Evolutionary conservation across 106 monocot genomes (phyloP).

Genomic region (Acanthochlamys bracteata): DNA sequence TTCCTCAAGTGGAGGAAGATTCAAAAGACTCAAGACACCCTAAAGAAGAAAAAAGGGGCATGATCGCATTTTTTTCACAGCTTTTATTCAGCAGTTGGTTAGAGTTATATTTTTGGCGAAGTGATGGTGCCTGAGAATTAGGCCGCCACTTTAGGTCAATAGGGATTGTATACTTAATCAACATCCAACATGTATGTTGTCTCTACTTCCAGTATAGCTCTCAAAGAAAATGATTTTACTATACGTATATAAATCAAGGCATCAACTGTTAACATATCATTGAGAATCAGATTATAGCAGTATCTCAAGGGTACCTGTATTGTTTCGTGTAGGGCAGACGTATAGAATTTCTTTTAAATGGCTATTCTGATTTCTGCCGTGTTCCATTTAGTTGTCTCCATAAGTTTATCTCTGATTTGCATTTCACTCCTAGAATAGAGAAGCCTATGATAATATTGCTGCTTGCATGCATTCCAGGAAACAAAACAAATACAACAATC

Average conservation of each 20-base stretch:
- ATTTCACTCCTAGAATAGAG: too few species aligned
- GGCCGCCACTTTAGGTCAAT: neutral
- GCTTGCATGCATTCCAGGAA: too few species aligned
- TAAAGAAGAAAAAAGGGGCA: conserved; percentile 6
- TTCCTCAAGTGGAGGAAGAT: conserved; percentile 29
- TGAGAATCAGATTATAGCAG: neutral
- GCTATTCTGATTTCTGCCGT: too few species aligned
- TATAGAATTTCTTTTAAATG: too few species aligned
- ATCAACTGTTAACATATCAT: neutral
- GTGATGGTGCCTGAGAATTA: neutral
- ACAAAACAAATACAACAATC: too few species aligned
- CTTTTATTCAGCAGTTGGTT: neutral
- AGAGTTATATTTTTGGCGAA: neutral
- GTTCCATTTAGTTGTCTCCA: too few species aligned
- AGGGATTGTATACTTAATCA: neutral
- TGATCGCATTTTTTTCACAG: neutral
- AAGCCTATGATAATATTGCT: too few species aligned
- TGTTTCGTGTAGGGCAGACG: too few species aligned
- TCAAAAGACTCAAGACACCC: neutral
- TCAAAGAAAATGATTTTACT: neutral
- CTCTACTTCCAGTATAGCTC: neutral
- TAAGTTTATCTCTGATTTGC: too few species aligned
- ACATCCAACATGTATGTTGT: neutral
- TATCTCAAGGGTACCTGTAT: too few species aligned
- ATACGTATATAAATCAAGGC: neutral